These are phyloP conservation scores for Populus alba DNA, from an alignment of 345 rosid species.

Conservation along the genomic window DNA sequence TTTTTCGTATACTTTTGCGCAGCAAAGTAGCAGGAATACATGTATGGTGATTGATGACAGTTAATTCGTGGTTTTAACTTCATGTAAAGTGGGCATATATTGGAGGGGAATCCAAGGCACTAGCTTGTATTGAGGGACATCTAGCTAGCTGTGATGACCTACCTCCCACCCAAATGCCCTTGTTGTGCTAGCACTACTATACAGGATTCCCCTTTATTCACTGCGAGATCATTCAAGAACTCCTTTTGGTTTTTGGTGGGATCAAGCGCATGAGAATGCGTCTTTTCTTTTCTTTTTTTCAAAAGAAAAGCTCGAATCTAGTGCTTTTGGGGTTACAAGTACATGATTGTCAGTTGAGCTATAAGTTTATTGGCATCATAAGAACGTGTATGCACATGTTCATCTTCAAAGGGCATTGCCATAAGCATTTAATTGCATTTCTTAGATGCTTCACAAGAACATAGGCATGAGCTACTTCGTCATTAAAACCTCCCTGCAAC, in stretches of 20 bases:
- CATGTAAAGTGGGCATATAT: conserved; percentile 6
- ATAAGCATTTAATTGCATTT: no score
- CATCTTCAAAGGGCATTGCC: not conserved
- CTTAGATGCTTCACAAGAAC: not conserved
- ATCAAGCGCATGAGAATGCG: not conserved
- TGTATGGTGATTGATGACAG: not conserved
- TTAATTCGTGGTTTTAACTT: not conserved
- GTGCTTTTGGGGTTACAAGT: no score
- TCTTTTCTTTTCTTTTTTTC: no score
- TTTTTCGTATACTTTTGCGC: not conserved
- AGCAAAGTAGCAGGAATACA: not conserved
- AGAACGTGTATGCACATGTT: not conserved
- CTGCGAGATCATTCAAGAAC: not conserved
- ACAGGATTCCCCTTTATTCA: not conserved
- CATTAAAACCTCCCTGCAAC: not conserved
- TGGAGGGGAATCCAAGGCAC: conserved; percentile 11
- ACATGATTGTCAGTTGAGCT: not conserved
- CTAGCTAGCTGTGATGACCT: not conserved
- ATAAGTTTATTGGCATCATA: no score
- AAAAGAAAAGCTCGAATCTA: no score
- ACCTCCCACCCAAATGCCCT: not conserved
- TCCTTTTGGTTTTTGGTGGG: not conserved
- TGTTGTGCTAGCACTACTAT: not conserved
- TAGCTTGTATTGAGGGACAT: not conserved
- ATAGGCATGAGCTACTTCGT: no score